Percentiles rank a stretch among this genome's conserved stretches.
These are phyloP conservation scores for Cyclanthera cordifolia DNA, from an alignment of 306 rosid genomes.

Conservation along the genomic window DNA sequence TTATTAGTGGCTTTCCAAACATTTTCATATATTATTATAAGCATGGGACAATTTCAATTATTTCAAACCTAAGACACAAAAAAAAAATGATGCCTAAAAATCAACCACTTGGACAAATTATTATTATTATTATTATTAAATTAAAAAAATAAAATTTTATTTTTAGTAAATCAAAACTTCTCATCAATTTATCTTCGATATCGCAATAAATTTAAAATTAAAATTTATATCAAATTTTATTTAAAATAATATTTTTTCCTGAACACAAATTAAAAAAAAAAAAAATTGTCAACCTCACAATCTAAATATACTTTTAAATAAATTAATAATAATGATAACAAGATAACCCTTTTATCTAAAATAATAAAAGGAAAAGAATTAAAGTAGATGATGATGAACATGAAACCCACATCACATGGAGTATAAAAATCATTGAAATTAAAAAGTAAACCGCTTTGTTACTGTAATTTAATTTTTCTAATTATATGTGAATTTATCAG, in stretches of 20 bases:
- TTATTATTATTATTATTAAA: no score
- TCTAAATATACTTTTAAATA: no score
- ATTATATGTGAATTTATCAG: neutral
- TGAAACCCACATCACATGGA: slow-evolving; percentile 2
- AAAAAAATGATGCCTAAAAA: neutral
- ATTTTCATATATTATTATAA: neutral
- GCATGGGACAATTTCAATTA: neutral
- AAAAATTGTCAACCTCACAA: no score
- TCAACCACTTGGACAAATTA: neutral
- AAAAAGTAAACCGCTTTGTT: neutral
- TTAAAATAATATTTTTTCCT: no score
- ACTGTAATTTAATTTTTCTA: neutral
- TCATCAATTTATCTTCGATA: no score
- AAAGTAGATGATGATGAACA: neutral
- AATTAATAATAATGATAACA: no score
- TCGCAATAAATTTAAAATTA: no score
- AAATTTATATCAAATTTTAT: no score
- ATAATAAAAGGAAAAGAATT: neutral
- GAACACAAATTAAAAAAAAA: neutral
- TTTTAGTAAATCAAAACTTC: no score
- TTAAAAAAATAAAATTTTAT: neutral
- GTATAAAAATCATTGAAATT: neutral
- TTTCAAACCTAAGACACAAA: neutral
- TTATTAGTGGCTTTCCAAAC: neutral
- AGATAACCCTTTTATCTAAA: neutral